Evolutionary conservation across 805 yeast species (phyloP).

Genomic region (Sugiyamaella americana): DNA sequence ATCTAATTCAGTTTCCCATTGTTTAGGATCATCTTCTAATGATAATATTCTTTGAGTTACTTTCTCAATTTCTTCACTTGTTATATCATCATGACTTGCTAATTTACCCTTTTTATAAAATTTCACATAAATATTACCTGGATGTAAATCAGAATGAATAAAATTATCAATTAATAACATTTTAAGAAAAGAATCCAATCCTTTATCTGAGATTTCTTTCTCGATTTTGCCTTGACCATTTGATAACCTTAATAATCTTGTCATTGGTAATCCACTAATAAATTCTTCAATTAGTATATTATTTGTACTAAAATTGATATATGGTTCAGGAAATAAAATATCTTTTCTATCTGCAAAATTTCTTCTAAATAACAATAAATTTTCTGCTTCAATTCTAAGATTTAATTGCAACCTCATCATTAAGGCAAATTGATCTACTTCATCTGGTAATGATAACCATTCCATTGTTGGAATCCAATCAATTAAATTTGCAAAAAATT

Average conservation of each 20-base stretch:
- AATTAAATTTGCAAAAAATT: conserved; percentile 63
- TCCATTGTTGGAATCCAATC: conserved; percentile 89
- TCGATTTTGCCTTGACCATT: conserved; percentile 33
- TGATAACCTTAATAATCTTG: conserved; percentile 45
- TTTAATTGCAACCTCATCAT: conserved; percentile 89
- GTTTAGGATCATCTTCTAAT: conserved; percentile 18
- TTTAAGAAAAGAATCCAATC: conserved; percentile 84
- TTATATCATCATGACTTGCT: conserved; percentile 33
- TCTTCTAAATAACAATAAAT: conserved; percentile 61
- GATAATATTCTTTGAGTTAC: conserved; percentile 22
- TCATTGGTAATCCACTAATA: conserved; percentile 78
- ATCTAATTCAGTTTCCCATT: conserved; percentile 33
- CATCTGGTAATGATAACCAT: conserved; percentile 93
- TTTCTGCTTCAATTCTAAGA: conserved; percentile 81
- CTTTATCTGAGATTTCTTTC: conserved; percentile 60
- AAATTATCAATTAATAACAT: conserved; percentile 92
- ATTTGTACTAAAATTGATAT: conserved; percentile 55
- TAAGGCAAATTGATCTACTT: conserved; percentile 78
- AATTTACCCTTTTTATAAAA: conserved; percentile 42
- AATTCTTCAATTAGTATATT: conserved; percentile 80
- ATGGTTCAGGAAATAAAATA: conserved; percentile 77
- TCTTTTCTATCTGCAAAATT: conserved; percentile 56
- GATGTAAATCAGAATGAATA: conserved; percentile 94
- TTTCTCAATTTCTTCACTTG: conserved; percentile 23
- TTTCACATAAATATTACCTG: conserved; percentile 85